Percentiles rank a stretch among this genome's conserved stretches.
phyloP scores from a whole-genome alignment of 2,329 filamentous ascomycete species.

The Pseudogymnoascus sp. region DNA sequence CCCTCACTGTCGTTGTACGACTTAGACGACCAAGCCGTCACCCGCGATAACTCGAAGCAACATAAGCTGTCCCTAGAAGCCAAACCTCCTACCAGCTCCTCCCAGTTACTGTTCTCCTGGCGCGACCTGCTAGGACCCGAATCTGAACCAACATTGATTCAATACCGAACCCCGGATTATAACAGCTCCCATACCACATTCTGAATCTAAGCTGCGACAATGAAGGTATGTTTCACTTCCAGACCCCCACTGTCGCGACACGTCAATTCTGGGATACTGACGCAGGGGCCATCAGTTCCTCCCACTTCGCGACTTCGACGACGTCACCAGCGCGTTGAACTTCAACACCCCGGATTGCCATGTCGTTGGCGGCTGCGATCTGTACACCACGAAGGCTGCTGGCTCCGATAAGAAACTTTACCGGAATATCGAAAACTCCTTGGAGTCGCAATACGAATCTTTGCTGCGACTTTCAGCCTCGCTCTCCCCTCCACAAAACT shows the following conservation, averaged over 20 bases:
- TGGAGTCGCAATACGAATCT: conserved; percentile 86
- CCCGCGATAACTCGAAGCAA: neutral
- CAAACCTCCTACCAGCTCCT: neutral
- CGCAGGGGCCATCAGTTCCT: conserved; percentile 60
- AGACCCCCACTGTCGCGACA: conserved; percentile 18
- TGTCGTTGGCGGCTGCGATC: conserved; percentile 86
- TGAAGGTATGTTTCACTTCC: conserved; percentile 22
- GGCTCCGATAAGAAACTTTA: conserved; percentile 95
- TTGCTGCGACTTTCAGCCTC: conserved; percentile 79
- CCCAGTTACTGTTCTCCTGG: neutral
- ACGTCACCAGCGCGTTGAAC: conserved; percentile 85
- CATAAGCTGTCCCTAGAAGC: neutral
- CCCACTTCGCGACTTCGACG: conserved; percentile 82
- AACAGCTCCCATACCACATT: neutral
- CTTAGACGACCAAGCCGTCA: conserved; percentile 18
- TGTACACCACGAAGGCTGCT: conserved; percentile 95
- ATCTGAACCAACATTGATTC: neutral
- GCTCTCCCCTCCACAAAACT: conserved; percentile 70
- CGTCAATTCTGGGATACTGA: neutral
- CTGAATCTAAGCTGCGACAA: conserved; percentile 22
- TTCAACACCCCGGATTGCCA: conserved; percentile 92
- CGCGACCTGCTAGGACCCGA: neutral
- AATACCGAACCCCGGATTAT: neutral
- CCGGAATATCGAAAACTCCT: conserved; percentile 84
- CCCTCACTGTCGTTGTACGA: conserved; percentile 10